Conservation (phyloP, 169 alveolate species). For the Plasmodium chabaudi region DNA sequence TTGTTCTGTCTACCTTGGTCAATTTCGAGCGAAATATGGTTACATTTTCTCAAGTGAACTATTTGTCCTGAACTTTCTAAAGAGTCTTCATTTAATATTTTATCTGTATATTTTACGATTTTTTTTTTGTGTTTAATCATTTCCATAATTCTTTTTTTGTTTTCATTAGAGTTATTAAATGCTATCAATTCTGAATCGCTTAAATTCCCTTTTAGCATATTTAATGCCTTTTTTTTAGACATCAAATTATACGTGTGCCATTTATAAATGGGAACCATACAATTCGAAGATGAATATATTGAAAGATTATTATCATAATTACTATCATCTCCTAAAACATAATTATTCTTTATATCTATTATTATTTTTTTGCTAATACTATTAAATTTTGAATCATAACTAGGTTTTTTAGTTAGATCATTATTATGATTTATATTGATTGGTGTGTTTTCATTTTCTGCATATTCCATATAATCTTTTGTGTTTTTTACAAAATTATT, state of each 20-base stretch:
- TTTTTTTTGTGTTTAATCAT: constrained; percentile 18
- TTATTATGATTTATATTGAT: no score
- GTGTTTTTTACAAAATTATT: no score
- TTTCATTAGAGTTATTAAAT: constrained; percentile 27
- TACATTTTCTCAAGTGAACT: constrained; percentile 7
- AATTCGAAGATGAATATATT: constrained; percentile 8
- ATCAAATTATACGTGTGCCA: constrained; percentile 25
- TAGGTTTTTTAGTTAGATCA: no score
- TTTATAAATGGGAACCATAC: constrained; percentile 21
- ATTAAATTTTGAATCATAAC: no score
- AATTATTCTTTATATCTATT: no score
- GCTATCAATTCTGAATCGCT: constrained; percentile 50
- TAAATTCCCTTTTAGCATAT: constrained; percentile 17
- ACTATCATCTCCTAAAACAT: no score
- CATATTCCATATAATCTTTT: no score
- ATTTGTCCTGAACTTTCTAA: constrained; percentile 15
- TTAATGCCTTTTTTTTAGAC: constrained; percentile 16
- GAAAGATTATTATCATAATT: not conserved
- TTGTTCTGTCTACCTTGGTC: constrained; percentile 23
- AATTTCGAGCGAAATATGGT: not conserved
- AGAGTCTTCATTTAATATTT: not conserved
- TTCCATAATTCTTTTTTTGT: constrained; percentile 24
- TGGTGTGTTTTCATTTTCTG: no score
- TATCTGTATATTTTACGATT: not conserved
- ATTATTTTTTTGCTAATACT: no score